Evolutionary conservation across 2,329 filamentous ascomycete species (phyloP).

Genomic region (Colletotrichum sp.): DNA sequence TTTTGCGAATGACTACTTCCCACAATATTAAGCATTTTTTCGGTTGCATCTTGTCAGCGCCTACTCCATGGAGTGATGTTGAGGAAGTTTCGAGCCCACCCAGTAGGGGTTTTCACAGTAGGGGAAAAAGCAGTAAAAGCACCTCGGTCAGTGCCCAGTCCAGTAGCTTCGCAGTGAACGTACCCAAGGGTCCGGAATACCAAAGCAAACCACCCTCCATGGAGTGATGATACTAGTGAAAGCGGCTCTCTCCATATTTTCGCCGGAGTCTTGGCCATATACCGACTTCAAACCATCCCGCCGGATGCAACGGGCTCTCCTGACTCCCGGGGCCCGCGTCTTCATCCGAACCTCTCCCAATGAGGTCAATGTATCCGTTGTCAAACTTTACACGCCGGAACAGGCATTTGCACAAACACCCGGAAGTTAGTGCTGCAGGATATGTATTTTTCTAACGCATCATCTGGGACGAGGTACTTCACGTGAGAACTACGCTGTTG

Average conservation of each 20-base stretch:
- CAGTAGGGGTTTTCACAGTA: too few relatives aligned
- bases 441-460: fast-evolving
- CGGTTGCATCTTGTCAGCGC: background rate
- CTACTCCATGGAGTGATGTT: fast-evolving
- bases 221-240: fast-evolving
- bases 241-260: background rate
- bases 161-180: too few relatives aligned
- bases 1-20: too few relatives aligned
- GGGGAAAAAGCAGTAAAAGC: too few relatives aligned
- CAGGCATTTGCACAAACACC: fast-evolving
- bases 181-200: too few relatives aligned
- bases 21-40: background rate
- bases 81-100: too few relatives aligned
- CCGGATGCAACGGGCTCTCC: conserved; percentile 6
- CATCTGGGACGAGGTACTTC: fast-evolving
- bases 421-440: background rate
- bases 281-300: background rate
- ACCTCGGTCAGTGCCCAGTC: too few relatives aligned
- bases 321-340: fast-evolving
- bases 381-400: background rate
- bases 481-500: background rate
- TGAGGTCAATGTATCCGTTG: background rate
- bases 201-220: too few relatives aligned
- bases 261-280: background rate
- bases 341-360: background rate